These are phyloP conservation scores for Beauveria varroae DNA, from an alignment of 2,329 filamentous ascomycete species.

Conservation along the genomic window DNA sequence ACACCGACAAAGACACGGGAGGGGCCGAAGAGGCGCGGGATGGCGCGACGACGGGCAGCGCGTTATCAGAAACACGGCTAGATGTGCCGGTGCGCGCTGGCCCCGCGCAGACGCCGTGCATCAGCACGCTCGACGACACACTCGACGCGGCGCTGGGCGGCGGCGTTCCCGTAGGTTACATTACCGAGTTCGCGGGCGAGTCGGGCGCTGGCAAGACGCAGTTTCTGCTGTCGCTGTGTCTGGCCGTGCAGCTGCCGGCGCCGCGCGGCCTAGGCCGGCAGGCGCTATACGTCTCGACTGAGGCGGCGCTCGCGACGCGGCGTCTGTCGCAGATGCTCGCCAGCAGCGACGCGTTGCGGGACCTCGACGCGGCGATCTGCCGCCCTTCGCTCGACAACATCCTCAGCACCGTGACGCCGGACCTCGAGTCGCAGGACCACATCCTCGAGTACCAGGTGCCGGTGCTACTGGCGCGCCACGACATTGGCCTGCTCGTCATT, in stretches of 20 bases:
- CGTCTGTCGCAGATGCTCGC: conserved; percentile 74
- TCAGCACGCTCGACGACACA: conserved; percentile 72
- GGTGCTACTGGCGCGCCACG: conserved; percentile 67
- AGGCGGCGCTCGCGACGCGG: conserved; percentile 73
- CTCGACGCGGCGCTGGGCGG: conserved; percentile 67
- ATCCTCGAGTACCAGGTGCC: conserved; percentile 90
- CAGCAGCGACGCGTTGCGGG: conserved; percentile 52
- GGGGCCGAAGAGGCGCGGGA: not conserved
- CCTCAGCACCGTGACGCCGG: conserved; percentile 73
- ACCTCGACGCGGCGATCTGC: conserved; percentile 19
- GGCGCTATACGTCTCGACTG: conserved; percentile 92
- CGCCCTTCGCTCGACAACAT: conserved; percentile 65
- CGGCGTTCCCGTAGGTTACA: conserved; percentile 70
- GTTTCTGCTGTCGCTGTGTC: conserved; percentile 75
- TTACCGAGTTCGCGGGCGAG: conserved; percentile 89
- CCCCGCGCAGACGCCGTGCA: conserved; percentile 30
- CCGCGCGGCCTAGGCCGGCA: conserved; percentile 63
- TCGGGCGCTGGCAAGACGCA: conserved; percentile 95
- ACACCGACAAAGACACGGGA: not conserved
- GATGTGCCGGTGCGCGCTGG: not conserved
- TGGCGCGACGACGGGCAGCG: not conserved
- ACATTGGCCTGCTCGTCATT: conserved; percentile 74
- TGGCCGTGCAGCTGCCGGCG: conserved; percentile 73
- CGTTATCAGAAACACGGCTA: too few species aligned
- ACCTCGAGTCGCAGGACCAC: conserved; percentile 92